A percentile compares a stretch with the other conserved stretches of the same genome.
phyloP scores from a whole-genome alignment of 306 rosid genomes.

The Quillaja saponaria region DNA sequence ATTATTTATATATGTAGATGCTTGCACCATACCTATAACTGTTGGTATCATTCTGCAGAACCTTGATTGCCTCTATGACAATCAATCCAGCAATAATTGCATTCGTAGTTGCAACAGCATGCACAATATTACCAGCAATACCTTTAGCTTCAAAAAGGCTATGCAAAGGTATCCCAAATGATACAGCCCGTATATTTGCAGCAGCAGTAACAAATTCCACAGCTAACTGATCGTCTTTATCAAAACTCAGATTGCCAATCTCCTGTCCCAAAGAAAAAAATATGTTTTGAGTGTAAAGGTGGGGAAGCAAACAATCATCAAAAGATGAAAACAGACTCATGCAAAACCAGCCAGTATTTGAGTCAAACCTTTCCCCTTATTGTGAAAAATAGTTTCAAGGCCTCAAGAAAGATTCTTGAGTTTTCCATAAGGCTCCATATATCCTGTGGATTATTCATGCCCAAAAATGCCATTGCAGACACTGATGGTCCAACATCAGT shows the following conservation, averaged over 20 bases:
- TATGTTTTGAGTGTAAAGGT: background rate
- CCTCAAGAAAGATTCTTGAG: conserved; percentile 75
- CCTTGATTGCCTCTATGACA: conserved; percentile 96
- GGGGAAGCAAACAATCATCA: conserved; percentile 3
- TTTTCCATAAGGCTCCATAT: conserved; percentile 89
- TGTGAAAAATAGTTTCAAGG: conserved; percentile 69
- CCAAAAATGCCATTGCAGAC: conserved; percentile 88
- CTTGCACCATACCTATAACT: conserved; percentile 65
- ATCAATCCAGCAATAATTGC: conserved; percentile 96
- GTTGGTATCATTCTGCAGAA: conserved; percentile 68
- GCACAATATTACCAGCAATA: conserved; percentile 98
- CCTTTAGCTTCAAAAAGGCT: conserved; percentile 99
- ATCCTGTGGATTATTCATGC: conserved; percentile 98
- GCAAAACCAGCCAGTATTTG: conserved; percentile 24
- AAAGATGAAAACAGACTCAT: conserved; percentile 22
- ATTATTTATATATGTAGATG: conserved; percentile 13
- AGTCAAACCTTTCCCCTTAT: conserved; percentile 75
- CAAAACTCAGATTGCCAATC: conserved; percentile 85
- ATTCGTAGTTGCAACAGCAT: conserved; percentile 98
- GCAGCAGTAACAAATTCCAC: conserved; percentile 98
- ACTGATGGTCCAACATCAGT: conserved; percentile 49
- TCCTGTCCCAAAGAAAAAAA: conserved; percentile 46
- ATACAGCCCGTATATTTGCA: conserved; percentile 90
- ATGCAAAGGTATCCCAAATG: conserved; percentile 90
- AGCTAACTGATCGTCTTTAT: conserved; percentile 97